Conservation (phyloP, 1,284 basidiomycete species). For the Stygiomarasmius scandens region DNA sequence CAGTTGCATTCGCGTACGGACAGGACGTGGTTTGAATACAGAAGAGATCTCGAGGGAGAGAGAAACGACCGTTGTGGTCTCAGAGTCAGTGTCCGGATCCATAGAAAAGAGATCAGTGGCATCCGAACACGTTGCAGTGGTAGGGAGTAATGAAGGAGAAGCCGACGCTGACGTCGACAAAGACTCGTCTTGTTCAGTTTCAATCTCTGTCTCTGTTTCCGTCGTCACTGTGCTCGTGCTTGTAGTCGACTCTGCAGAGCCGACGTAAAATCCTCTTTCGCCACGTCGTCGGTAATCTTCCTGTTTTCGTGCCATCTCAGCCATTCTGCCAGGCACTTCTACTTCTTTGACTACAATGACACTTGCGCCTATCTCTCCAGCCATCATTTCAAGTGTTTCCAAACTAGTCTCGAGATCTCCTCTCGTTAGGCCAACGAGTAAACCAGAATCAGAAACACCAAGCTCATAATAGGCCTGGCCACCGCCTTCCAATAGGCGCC, state of each 20-base stretch:
- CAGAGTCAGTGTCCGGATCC: slow-evolving; percentile 46
- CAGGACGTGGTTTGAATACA: slow-evolving; percentile 72
- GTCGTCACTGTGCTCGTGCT: slow-evolving; percentile 19
- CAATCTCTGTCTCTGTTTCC: slow-evolving; percentile 37
- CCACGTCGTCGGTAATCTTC: slow-evolving; percentile 27
- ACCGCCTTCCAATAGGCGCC: slow-evolving; percentile 89
- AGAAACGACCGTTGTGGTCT: slow-evolving; percentile 17
- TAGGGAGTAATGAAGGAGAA: no score
- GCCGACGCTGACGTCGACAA: not conserved
- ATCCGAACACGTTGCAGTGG: slow-evolving; percentile 17
- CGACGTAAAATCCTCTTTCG: slow-evolving; percentile 5
- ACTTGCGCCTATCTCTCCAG: slow-evolving; percentile 86
- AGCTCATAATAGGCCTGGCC: slow-evolving; percentile 94
- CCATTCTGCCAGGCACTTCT: slow-evolving; percentile 62
- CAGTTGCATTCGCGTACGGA: slow-evolving; percentile 45
- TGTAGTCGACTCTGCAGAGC: slow-evolving; percentile 8
- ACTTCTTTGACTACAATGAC: slow-evolving; percentile 88
- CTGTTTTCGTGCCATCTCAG: slow-evolving; percentile 41
- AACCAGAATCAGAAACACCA: slow-evolving; percentile 86
- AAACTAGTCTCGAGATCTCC: slow-evolving; percentile 79
- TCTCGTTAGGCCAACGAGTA: slow-evolving; percentile 78
- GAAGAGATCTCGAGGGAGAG: slow-evolving; percentile 67
- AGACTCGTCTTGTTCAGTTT: slow-evolving; percentile 36
- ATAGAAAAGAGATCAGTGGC: slow-evolving; percentile 46
- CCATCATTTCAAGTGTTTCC: slow-evolving; percentile 89